Base-by-base conservation (phyloP, 2,329 filamentous ascomycete genomes). In the Claviceps maximensis region DNA sequence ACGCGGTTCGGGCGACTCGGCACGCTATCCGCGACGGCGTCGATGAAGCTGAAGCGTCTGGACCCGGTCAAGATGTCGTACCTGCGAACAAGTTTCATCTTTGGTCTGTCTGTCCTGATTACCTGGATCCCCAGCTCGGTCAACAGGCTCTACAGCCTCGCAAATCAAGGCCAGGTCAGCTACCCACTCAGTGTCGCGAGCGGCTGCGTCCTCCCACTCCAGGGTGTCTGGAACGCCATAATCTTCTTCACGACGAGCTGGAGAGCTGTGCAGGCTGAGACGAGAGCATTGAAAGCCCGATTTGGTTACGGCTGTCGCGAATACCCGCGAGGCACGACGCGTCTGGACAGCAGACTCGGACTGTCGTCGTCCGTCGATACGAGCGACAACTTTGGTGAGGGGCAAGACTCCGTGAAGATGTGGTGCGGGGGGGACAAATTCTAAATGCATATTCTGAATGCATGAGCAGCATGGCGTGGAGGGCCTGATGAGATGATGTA, bases 211-310 rank as follows among this genome's bases (percentile, higher is more conserved):
- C 71, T 91, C 3, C 86, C 87, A 0, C 72, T 89, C 0, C 87
- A 91, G 64, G 87, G 87, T 0, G 79, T 89, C 49, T 90, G 86
- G 86, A 91, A 91, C 61, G 78, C 83, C 36, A 68, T 87, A 49
- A 87, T 91, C 50, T 91, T 88, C 65, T 78, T 86, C 56, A 79
- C 77, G 2, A 86, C 84, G 1, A 86, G 74, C 58, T 79, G 74
- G 76, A 59, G 57, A 15, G 60, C 56, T 1, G 58, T 69, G 10
- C 42, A 58, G 44, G 64, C 62, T n/a, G 65, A 64, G 46, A n/a
- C 58, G 4, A 55, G 46, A 42, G 49, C 51, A 19, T 27, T 57
- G 7, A 62, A 52, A 46, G 56, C 53, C 19, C 59, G 55, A 27
- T 50, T 56, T n/a, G 51, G 49, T 46, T 45, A 38, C 33, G 50